Percentiles rank a stretch among this genome's conserved stretches.
phyloP scores from a whole-genome alignment of 768 basidiomycete genomes.

The Xanthoconium purpureum region DNA sequence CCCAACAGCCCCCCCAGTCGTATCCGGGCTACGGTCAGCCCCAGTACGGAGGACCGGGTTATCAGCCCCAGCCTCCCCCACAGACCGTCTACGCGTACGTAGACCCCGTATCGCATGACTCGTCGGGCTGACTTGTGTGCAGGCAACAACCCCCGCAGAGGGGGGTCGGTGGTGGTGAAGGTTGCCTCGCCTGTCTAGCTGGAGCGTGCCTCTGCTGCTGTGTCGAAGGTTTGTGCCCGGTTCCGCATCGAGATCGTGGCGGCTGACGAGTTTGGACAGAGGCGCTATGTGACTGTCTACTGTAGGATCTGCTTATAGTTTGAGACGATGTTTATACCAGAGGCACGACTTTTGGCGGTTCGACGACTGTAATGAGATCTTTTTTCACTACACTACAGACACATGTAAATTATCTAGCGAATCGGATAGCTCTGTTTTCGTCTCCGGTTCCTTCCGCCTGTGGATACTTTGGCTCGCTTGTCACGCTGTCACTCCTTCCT shows the following conservation, averaged over 20 bases:
- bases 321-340: conserved; percentile 13
- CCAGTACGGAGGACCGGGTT: conserved; percentile 28
- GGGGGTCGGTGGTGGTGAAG: conserved; percentile 31
- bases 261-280: conserved; percentile 41
- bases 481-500: conserved; percentile 39
- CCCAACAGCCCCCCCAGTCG: conserved; percentile 68
- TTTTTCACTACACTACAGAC: conserved; percentile 10
- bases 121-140: conserved; percentile 1
- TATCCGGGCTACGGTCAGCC: conserved; percentile 49
- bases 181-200: conserved; percentile 48
- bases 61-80: conserved; percentile 67
- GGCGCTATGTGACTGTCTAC: conserved; percentile 67
- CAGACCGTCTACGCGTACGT: conserved; percentile 81
- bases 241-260: conserved; percentile 24
- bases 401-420: conserved; percentile 30
- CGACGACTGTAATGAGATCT: conserved; percentile 19
- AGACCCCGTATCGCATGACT: not conserved
- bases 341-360: conserved; percentile 9
- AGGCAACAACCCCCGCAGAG: conserved; percentile 43
- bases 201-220: conserved; percentile 50
- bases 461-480: conserved; percentile 37
- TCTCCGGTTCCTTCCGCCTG: conserved; percentile 51
- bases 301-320: conserved; percentile 29
- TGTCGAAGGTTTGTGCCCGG: conserved; percentile 41
- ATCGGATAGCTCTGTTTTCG: conserved; percentile 23